Percentiles rank a stretch among this genome's conserved stretches.
Evolutionary conservation across 768 basidiomycete genomes (phyloP).

Genomic region (Naganishia friedmannii): DNA sequence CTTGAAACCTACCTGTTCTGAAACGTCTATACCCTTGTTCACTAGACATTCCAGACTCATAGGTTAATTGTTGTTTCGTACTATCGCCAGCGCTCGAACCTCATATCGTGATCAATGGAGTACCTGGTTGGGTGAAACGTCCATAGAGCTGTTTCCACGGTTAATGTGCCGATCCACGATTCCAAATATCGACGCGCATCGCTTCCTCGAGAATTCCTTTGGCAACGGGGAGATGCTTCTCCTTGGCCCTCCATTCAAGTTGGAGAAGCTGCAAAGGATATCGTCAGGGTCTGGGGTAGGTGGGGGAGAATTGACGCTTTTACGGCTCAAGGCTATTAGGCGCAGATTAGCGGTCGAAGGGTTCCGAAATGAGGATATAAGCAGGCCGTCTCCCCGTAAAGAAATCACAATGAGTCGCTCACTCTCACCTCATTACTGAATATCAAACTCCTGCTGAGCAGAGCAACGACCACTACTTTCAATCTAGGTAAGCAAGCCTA

Average conservation of each 20-base stretch:
- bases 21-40: background rate
- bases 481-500: too few relatives aligned
- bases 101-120: too few relatives aligned
- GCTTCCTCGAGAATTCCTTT: conserved; percentile 5
- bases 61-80: too few relatives aligned
- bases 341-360: background rate
- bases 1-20: background rate
- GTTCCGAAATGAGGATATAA: background rate
- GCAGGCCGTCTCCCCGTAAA: background rate
- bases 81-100: too few relatives aligned
- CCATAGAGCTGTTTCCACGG: too few relatives aligned
- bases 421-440: background rate
- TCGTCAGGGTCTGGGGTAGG: background rate
- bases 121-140: too few relatives aligned
- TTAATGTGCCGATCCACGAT: background rate
- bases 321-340: background rate
- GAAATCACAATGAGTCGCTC: background rate
- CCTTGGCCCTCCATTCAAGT: background rate
- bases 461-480: background rate
- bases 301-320: background rate
- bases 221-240: conserved; percentile 1
- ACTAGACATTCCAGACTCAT: too few relatives aligned
- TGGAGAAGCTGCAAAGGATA: background rate
- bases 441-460: background rate
- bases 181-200: background rate